These are phyloP conservation scores for Xylaria sp. DNA, from an alignment of 2,329 filamentous ascomycete species.

Conservation along the genomic window DNA sequence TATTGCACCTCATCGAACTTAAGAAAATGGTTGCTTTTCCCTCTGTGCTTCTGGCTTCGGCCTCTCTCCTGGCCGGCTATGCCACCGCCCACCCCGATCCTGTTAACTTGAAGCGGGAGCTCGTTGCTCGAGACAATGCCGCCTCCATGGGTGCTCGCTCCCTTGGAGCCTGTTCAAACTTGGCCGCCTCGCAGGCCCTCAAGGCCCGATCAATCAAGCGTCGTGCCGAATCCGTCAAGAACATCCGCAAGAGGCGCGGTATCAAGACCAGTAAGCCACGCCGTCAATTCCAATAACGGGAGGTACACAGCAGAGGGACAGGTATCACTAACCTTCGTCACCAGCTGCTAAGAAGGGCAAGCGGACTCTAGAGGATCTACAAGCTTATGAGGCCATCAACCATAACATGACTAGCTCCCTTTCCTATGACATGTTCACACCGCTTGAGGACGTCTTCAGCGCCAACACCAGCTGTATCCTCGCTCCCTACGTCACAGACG, in stretches of 20 bases:
- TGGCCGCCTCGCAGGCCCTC: conserved; percentile 53
- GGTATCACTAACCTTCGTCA: neutral
- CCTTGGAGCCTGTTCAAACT: conserved; percentile 54
- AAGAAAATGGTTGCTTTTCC: conserved; percentile 44
- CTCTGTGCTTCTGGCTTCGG: conserved; percentile 40
- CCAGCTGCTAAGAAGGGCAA: conserved; percentile 50
- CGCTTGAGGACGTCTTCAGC: conserved; percentile 51
- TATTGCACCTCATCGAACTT: neutral
- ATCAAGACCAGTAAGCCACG: conserved; percentile 46
- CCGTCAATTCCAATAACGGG: neutral
- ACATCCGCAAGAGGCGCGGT: conserved; percentile 54
- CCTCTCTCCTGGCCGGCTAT: conserved; percentile 41
- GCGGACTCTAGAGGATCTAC: conserved; percentile 49
- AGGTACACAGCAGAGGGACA: too few species aligned
- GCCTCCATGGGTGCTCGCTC: conserved; percentile 52
- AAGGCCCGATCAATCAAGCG: conserved; percentile 56
- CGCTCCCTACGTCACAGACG: conserved; percentile 52
- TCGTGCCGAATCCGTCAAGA: conserved; percentile 53
- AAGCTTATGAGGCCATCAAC: conserved; percentile 51
- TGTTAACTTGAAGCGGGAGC: conserved; percentile 50
- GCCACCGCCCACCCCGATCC: conserved; percentile 49
- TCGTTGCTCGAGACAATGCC: conserved; percentile 50
- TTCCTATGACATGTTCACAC: conserved; percentile 41
- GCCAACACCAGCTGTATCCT: conserved; percentile 53
- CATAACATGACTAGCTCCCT: conserved; percentile 49